phyloP scores from a whole-genome alignment of 169 alveolate species.

The Eimeria acervulina region DNA sequence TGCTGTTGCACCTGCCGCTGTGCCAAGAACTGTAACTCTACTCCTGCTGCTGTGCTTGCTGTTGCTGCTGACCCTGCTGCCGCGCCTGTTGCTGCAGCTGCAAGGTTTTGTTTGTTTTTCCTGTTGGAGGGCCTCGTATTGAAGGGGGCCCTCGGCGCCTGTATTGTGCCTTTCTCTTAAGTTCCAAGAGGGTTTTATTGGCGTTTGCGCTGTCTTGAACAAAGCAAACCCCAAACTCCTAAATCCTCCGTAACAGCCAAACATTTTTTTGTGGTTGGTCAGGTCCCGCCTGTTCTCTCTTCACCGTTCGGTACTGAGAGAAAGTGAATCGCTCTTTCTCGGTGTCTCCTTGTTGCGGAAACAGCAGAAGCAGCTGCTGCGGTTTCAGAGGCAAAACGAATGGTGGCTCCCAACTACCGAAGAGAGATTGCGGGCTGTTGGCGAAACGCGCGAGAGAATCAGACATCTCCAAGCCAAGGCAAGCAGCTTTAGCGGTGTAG shows the following conservation, averaged over 20 bases:
- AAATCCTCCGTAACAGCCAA: not conserved
- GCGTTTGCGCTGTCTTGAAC: not conserved
- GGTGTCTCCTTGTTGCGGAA: conserved; percentile 6
- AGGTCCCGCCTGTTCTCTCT: conserved; percentile 44
- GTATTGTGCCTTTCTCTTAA: not conserved
- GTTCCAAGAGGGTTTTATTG: not conserved
- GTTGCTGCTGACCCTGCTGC: conserved; percentile 14
- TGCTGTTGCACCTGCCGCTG: not conserved
- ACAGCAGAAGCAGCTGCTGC: not conserved
- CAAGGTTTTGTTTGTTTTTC: no score
- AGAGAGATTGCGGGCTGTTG: conserved; percentile 38
- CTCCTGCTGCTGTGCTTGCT: conserved; percentile 5
- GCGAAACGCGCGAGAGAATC: not conserved
- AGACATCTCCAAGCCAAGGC: conserved; percentile 57
- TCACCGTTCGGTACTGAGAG: conserved; percentile 40
- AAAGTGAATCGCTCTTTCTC: not conserved
- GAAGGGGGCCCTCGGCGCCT: not conserved
- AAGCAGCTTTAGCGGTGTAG: not conserved
- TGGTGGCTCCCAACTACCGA: conserved; percentile 58
- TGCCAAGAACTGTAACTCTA: no score
- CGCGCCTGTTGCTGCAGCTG: not conserved
- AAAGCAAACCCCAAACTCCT: not conserved
- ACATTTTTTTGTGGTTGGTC: not conserved
- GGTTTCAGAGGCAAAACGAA: not conserved
- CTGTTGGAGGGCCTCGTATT: no score